These are phyloP conservation scores for Rhizopogon vulgaris DNA, from an alignment of 768 basidiomycete species.

Conservation along the genomic window DNA sequence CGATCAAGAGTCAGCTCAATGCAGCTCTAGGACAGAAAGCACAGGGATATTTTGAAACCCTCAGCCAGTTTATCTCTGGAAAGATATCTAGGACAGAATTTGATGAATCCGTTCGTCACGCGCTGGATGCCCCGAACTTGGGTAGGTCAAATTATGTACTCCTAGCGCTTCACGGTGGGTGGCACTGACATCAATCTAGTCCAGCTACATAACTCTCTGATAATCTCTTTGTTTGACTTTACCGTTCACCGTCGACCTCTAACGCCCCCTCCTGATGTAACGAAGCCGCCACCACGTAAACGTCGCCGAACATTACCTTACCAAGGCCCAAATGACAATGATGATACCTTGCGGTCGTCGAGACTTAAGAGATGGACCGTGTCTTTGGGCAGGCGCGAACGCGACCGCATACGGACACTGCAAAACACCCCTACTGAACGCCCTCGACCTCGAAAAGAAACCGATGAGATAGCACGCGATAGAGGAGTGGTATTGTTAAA, in stretches of 20 bases:
- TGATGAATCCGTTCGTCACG: conserved; percentile 60
- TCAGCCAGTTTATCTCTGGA: conserved; percentile 65
- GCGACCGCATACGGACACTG: conserved; percentile 59
- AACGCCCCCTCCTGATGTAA: conserved; percentile 55
- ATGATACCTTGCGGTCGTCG: conserved; percentile 50
- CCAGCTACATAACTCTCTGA: conserved; percentile 77
- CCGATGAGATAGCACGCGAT: conserved; percentile 67
- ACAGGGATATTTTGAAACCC: conserved; percentile 50
- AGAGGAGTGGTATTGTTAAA: conserved; percentile 57
- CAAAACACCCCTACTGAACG: conserved; percentile 39
- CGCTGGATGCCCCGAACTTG: conserved; percentile 54
- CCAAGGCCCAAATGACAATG: conserved; percentile 59
- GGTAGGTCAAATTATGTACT: conserved; percentile 24
- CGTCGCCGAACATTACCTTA: conserved; percentile 64
- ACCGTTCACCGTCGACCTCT: conserved; percentile 64
- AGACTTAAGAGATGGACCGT: conserved; percentile 73
- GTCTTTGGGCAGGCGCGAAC: conserved; percentile 65
- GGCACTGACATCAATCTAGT: conserved; percentile 35
- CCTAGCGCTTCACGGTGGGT: background rate
- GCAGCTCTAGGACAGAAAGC: conserved; percentile 58
- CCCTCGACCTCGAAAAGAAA: conserved; percentile 39
- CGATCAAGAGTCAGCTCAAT: conserved; percentile 63
- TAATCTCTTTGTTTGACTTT: conserved; percentile 79
- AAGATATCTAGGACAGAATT: conserved; percentile 69
- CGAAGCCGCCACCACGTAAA: conserved; percentile 62